Percentiles rank a stretch among this genome's conserved stretches.
Evolutionary conservation across 2,329 filamentous ascomycete species (phyloP).

Genomic region (Emergomyces pasteurianus): DNA sequence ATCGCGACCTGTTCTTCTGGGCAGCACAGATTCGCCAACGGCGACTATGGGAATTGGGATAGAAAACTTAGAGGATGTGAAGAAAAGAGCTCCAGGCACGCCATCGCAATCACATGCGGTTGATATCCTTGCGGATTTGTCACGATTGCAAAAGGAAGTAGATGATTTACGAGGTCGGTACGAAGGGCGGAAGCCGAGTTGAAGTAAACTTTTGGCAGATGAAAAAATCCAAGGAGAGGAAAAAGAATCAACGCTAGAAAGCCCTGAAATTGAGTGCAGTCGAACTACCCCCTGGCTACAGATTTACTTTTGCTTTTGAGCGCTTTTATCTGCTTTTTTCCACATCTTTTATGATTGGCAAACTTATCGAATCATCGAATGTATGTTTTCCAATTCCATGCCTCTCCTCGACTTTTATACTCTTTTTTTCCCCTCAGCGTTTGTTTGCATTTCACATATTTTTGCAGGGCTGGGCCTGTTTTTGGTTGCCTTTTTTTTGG

Average conservation of each 20-base stretch:
- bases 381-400: background rate
- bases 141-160: slow-evolving; percentile 61
- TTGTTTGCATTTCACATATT: background rate
- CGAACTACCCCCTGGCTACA: background rate
- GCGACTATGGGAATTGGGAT: slow-evolving; percentile 18
- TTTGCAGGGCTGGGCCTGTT: background rate
- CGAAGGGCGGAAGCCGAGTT: slow-evolving; percentile 16
- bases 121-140: slow-evolving; percentile 61
- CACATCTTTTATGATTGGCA: background rate
- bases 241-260: background rate
- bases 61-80: background rate
- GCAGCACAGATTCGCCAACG: background rate
- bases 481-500: background rate
- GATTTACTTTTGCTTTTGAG: background rate
- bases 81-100: background rate
- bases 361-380: background rate
- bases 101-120: slow-evolving; percentile 24
- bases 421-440: background rate
- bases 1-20: slow-evolving; percentile 17
- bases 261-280: background rate
- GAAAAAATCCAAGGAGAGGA: background rate
- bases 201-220: background rate
- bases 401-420: background rate
- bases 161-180: slow-evolving; percentile 43
- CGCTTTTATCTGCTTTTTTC: background rate